Conservation (phyloP, 768 basidiomycete species). For the Naganishia vishniacii region DNA sequence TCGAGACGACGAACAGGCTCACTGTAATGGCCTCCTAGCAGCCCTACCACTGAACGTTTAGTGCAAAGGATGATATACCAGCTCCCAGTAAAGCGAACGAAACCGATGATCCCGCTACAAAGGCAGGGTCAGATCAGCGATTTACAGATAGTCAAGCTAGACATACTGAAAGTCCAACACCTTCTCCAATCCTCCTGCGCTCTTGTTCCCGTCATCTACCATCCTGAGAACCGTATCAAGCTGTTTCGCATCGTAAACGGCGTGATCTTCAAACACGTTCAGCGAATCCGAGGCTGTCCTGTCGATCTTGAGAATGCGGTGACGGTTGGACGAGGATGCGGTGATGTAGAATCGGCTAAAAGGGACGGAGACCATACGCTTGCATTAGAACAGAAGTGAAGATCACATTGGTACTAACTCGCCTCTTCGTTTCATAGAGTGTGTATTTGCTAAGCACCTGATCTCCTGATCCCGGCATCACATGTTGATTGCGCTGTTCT, state of each 20-base stretch:
- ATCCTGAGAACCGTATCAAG: slow-evolving; percentile 87
- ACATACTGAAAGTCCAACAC: slow-evolving; percentile 75
- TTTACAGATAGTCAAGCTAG: slow-evolving; percentile 51
- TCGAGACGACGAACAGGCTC: too few relatives aligned
- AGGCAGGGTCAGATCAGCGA: neutral
- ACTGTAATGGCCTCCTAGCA: slow-evolving; percentile 86
- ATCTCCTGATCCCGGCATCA: slow-evolving; percentile 10
- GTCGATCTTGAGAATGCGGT: slow-evolving; percentile 90
- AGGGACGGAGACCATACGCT: neutral
- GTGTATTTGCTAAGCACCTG: slow-evolving; percentile 71
- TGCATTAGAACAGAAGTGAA: neutral
- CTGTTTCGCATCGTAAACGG: slow-evolving; percentile 79
- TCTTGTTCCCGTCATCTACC: slow-evolving; percentile 90
- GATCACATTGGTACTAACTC: slow-evolving; percentile 9
- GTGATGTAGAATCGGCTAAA: slow-evolving; percentile 74
- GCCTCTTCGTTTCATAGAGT: slow-evolving; percentile 78
- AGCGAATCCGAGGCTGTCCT: slow-evolving; percentile 67
- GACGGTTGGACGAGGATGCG: slow-evolving; percentile 78
- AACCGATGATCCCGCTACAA: slow-evolving; percentile 56
- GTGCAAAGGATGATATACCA: slow-evolving; percentile 92
- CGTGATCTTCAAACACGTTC: slow-evolving; percentile 75
- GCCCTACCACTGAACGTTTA: slow-evolving; percentile 82
- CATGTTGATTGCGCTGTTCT: neutral
- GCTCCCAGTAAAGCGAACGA: slow-evolving; percentile 86
- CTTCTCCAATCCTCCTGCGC: slow-evolving; percentile 76